Percentiles rank a stretch among this genome's conserved stretches.
phyloP scores from a whole-genome alignment of 768 basidiomycete species.

The Amanita brunnescens region DNA sequence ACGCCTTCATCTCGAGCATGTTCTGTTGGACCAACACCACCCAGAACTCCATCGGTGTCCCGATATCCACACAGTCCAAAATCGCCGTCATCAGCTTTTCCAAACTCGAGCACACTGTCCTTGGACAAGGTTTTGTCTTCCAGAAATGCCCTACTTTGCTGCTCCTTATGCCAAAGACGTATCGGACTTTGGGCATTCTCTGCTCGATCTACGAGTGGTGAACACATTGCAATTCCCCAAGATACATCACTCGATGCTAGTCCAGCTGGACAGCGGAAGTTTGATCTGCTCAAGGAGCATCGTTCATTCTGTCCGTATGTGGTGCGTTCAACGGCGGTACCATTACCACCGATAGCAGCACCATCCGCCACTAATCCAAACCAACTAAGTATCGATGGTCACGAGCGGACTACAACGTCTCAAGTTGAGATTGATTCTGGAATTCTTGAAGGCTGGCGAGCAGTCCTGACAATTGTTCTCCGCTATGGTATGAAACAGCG shows the following conservation, averaged over 20 bases:
- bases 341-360: conserved; percentile 33
- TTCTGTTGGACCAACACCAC: conserved; percentile 17
- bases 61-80: conserved; percentile 16
- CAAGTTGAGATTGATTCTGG: conserved; percentile 21
- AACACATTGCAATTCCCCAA: background rate
- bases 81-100: conserved; percentile 9
- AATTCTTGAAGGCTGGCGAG: conserved; percentile 70
- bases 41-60: conserved; percentile 10
- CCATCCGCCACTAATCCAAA: conserved; percentile 9
- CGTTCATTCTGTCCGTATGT: conserved; percentile 84
- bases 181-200: conserved; percentile 71
- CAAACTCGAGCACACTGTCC: conserved; percentile 1
- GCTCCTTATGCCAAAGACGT: conserved; percentile 66
- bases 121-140: conserved; percentile 11
- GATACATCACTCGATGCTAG: conserved; percentile 10
- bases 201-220: conserved; percentile 2
- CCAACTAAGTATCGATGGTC: conserved; percentile 12
- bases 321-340: conserved; percentile 57
- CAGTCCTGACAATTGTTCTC: conserved; percentile 59
- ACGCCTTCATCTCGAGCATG: conserved; percentile 26
- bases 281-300: conserved; percentile 76
- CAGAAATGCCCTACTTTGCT: conserved; percentile 51
- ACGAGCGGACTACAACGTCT: conserved; percentile 20
- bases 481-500: conserved; percentile 59
- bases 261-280: conserved; percentile 18